A percentile compares a stretch with the other conserved stretches of the same genome.
phyloP scores from a whole-genome alignment of 75 land plant genomes.

The Pseudotsuga menziesii region DNA sequence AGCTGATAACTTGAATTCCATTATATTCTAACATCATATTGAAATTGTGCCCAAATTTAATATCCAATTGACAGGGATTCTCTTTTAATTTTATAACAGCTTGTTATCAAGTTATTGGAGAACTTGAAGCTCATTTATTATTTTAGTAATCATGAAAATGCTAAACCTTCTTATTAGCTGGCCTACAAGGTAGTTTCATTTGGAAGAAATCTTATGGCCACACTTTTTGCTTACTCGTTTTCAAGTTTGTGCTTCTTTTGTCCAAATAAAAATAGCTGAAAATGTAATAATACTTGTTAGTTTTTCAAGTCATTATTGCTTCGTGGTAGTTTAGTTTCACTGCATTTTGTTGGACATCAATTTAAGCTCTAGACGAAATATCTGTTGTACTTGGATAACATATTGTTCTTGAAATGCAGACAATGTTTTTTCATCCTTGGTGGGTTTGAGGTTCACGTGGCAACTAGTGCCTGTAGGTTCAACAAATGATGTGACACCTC shows the following conservation, averaged over 20 bases:
- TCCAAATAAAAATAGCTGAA: neutral
- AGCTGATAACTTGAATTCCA: no score
- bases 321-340: neutral
- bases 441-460: constrained; percentile 87
- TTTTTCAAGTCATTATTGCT: neutral
- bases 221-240: no score
- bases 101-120: no score
- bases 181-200: no score
- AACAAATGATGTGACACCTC: constrained; percentile 23
- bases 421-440: constrained; percentile 90
- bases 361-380: neutral
- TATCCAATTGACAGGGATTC: no score
- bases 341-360: neutral
- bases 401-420: constrained; percentile 46
- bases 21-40: no score
- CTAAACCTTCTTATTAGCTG: no score
- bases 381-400: neutral
- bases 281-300: neutral
- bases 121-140: no score
- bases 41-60: no score
- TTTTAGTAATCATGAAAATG: no score
- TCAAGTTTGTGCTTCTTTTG: neutral
- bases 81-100: no score
- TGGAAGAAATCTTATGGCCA: no score
- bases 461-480: constrained; percentile 47